Percentiles rank a stretch among this genome's conserved stretches.
Evolutionary conservation across 305 asterid genomes (phyloP).

Genomic region (Fraxinus latifolia): DNA sequence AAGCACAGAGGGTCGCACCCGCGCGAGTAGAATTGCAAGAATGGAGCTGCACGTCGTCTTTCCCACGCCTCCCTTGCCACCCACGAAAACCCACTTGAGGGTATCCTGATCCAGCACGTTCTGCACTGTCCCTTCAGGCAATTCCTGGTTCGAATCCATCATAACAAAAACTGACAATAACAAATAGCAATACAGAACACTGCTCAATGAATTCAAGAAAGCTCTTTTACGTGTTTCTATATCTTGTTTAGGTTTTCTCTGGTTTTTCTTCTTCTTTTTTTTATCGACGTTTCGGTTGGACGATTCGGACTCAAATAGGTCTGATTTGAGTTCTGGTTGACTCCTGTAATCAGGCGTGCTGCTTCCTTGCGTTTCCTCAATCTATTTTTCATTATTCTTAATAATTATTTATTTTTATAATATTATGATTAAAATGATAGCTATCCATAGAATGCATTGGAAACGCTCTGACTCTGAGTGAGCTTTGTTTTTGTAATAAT

Average conservation of each 20-base stretch:
- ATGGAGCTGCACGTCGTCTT: slow-evolving; percentile 70
- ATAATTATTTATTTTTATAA: too few species aligned
- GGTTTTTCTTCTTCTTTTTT: background rate
- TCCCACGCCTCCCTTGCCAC: slow-evolving; percentile 80
- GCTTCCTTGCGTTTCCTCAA: background rate
- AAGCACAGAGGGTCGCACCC: slow-evolving; percentile 67
- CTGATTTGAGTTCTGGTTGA: slow-evolving; percentile 11
- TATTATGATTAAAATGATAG: too few species aligned
- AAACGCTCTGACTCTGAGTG: background rate
- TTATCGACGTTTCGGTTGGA: background rate
- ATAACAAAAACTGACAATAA: background rate
- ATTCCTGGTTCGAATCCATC: slow-evolving; percentile 46
- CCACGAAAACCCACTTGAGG: slow-evolving; percentile 74
- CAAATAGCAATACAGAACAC: background rate
- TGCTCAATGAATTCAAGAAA: background rate
- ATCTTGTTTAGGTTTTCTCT: background rate
- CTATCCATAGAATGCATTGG: background rate
- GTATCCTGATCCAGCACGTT: slow-evolving; percentile 60
- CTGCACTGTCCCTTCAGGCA: slow-evolving; percentile 49
- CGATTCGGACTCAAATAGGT: slow-evolving; percentile 13
- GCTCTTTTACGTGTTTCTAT: background rate
- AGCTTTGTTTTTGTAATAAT: background rate
- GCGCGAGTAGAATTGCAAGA: slow-evolving; percentile 47
- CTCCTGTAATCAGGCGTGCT: background rate
- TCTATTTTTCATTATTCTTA: too few species aligned